These are phyloP conservation scores for Leccinum laetum DNA, from an alignment of 1,284 basidiomycete genomes.

Conservation along the genomic window DNA sequence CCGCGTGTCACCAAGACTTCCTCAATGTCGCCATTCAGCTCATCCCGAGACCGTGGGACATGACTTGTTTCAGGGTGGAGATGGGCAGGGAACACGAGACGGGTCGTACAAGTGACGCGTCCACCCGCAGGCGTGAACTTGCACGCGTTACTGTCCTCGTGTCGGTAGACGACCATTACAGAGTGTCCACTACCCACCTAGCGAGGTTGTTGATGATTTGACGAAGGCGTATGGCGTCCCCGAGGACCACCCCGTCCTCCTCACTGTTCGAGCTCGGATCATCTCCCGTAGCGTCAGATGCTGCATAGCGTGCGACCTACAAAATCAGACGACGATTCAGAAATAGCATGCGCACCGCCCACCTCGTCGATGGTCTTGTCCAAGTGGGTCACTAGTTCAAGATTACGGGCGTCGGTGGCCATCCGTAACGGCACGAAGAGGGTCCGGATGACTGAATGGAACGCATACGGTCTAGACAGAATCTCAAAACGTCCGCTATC, in stretches of 20 bases:
- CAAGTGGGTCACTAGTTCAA: slow-evolving; percentile 69
- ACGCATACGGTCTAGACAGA: slow-evolving; percentile 74
- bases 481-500: slow-evolving; percentile 81
- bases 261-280: slow-evolving; percentile 43
- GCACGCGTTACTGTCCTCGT: slow-evolving; percentile 58
- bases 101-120: slow-evolving; percentile 59
- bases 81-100: slow-evolving; percentile 43
- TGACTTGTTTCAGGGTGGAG: slow-evolving; percentile 15
- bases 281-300: slow-evolving; percentile 59
- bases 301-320: slow-evolving; percentile 53
- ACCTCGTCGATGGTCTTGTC: slow-evolving; percentile 73
- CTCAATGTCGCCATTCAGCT: slow-evolving; percentile 18
- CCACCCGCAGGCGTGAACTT: slow-evolving; percentile 82
- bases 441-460: slow-evolving; percentile 82
- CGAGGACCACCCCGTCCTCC: slow-evolving; percentile 67
- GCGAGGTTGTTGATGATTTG: slow-evolving; percentile 81
- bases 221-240: slow-evolving; percentile 78
- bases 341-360: slow-evolving; percentile 34
- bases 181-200: slow-evolving; percentile 43
- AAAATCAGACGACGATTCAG: slow-evolving; percentile 2
- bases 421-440: slow-evolving; percentile 77
- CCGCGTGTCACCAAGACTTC: slow-evolving; percentile 15
- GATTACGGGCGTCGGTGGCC: slow-evolving; percentile 69
- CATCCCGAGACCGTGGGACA: slow-evolving; percentile 3
- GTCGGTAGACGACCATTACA: slow-evolving; percentile 1